Percentiles rank a stretch among this genome's conserved stretches.
Evolutionary conservation across 2,329 filamentous ascomycete species (phyloP).

Genomic region (Thermothelomyces thermophilus): DNA sequence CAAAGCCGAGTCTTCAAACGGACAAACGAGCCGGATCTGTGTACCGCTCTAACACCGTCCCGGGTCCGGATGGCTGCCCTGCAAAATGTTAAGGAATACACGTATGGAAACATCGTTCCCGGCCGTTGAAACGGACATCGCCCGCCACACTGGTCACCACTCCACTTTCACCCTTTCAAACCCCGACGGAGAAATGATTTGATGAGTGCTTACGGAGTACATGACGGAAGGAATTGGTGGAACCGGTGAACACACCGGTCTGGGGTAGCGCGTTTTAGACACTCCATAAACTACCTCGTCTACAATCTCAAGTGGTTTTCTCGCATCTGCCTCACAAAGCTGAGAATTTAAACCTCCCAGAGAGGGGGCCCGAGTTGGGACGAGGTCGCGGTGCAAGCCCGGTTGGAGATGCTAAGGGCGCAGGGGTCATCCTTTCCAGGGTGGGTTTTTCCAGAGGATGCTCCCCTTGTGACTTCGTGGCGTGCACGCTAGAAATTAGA

Average conservation of each 20-base stretch:
- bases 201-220: conserved; percentile 5
- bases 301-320: neutral
- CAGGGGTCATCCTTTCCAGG: neutral
- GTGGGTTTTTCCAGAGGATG: too few species aligned
- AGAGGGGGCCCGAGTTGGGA: neutral
- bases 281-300: neutral
- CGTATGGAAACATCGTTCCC: too few species aligned
- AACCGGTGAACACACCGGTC: neutral
- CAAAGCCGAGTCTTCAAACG: too few species aligned
- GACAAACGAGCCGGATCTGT: too few species aligned
- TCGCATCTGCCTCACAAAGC: conserved; percentile 2
- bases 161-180: too few species aligned
- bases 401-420: neutral
- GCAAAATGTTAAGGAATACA: too few species aligned
- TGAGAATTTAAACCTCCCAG: neutral
- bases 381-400: neutral
- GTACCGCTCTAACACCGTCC: too few species aligned
- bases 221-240: neutral
- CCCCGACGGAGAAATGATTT: neutral
- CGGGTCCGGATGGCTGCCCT: too few species aligned
- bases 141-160: too few species aligned
- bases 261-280: neutral
- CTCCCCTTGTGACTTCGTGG: too few species aligned
- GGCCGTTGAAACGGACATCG: too few species aligned
- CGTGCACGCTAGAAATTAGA: too few species aligned